A percentile compares a stretch with the other conserved stretches of the same genome.
Evolutionary conservation across 345 rosid species (phyloP).

Genomic region (Camelina sativa): DNA sequence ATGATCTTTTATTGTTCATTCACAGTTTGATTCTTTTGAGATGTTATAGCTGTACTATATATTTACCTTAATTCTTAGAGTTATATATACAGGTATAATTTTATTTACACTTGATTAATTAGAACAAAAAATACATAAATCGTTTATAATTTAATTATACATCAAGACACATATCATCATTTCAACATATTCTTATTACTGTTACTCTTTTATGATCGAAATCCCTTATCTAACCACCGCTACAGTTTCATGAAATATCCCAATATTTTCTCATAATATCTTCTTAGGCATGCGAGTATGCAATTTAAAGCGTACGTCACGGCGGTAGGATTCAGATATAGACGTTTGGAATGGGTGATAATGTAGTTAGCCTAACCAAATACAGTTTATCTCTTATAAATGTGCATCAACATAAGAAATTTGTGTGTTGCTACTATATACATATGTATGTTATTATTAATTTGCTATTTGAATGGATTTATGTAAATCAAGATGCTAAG

Average conservation of each 20-base stretch:
- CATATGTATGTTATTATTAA: not conserved
- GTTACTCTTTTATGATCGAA: not conserved
- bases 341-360: conserved; percentile 1
- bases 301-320: not conserved
- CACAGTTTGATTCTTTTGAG: not conserved
- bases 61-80: not conserved
- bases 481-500: no score
- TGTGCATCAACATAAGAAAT: not conserved
- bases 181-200: not conserved
- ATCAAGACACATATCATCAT: not conserved
- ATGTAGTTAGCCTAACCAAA: conserved; percentile 17
- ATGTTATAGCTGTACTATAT: not conserved
- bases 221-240: no score
- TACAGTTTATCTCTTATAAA: not conserved
- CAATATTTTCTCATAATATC: not conserved
- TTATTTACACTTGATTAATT: no score
- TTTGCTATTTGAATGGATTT: not conserved
- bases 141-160: not conserved
- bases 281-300: no score
- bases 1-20: not conserved
- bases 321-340: conserved; percentile 13
- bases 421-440: not conserved
- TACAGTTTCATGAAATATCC: not conserved
- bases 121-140: no score
- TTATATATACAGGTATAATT: not conserved